Conservation (phyloP, 2,329 filamentous ascomycete species). For the Penicillium sp. region DNA sequence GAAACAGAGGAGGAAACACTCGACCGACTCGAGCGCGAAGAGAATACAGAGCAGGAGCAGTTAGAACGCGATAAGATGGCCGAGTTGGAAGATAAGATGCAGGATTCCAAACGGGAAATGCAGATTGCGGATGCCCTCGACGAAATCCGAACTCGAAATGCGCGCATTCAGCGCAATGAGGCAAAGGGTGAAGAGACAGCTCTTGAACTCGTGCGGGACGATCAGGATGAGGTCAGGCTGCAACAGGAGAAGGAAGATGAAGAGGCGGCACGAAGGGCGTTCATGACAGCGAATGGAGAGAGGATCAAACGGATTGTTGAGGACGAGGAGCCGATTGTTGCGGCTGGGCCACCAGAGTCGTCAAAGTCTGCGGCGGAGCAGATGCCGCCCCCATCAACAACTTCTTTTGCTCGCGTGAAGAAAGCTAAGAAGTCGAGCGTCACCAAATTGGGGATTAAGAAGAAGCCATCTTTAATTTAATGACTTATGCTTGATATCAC, state of each 20-base stretch:
- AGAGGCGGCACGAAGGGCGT: conserved; percentile 76
- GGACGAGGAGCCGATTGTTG: conserved; percentile 39
- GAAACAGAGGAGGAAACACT: conserved; percentile 88
- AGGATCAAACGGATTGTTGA: conserved; percentile 56
- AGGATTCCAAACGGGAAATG: conserved; percentile 94
- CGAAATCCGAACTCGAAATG: conserved; percentile 90
- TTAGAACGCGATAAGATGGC: conserved; percentile 90
- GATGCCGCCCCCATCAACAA: conserved; percentile 56
- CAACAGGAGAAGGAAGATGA: conserved; percentile 78
- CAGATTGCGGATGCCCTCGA: conserved; percentile 93
- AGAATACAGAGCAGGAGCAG: conserved; percentile 61
- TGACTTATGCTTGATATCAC: conserved; percentile 3
- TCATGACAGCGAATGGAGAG: conserved; percentile 63
- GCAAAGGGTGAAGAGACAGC: conserved; percentile 61
- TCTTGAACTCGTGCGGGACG: conserved; percentile 58
- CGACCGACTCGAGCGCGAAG: conserved; percentile 78
- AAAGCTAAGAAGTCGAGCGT: conserved; percentile 87
- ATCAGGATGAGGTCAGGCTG: conserved; percentile 59
- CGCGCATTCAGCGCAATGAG: conserved; percentile 76
- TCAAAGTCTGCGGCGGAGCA: conserved; percentile 28
- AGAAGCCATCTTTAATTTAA: conserved; percentile 62
- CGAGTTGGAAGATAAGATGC: conserved; percentile 88
- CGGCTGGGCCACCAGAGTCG: conserved; percentile 33
- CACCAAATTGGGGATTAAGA: conserved; percentile 81
- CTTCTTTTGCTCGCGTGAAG: conserved; percentile 69